Conservation (phyloP, 257 asterid genomes). For the Catharanthus roseus region DNA sequence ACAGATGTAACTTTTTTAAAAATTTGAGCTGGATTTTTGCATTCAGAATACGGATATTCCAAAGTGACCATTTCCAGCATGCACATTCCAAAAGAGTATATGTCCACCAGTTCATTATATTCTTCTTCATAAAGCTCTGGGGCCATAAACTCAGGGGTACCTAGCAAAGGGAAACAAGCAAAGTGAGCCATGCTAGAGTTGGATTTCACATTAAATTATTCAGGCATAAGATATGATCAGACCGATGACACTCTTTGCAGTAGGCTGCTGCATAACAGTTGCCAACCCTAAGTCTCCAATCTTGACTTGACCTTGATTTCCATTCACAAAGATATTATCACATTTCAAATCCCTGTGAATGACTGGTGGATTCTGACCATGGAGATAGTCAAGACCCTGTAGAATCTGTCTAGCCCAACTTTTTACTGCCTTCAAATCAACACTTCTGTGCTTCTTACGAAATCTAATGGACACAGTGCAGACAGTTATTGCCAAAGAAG, state of each 20-base stretch:
- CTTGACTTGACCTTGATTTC: slow-evolving; percentile 74
- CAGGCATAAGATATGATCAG: slow-evolving; percentile 9
- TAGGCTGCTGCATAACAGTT: slow-evolving; percentile 66
- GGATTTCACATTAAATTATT: background rate
- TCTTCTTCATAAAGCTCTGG: slow-evolving; percentile 85
- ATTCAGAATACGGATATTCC: slow-evolving; percentile 74
- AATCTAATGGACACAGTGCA: slow-evolving; percentile 33
- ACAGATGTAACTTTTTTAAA: slow-evolving; percentile 61
- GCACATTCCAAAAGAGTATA: slow-evolving; percentile 82
- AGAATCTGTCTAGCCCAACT: slow-evolving; percentile 79
- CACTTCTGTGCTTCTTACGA: slow-evolving; percentile 56
- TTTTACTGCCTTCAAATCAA: slow-evolving; percentile 72
- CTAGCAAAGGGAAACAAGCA: slow-evolving; percentile 15
- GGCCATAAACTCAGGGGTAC: slow-evolving; percentile 71
- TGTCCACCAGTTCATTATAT: slow-evolving; percentile 68
- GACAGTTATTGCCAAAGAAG: background rate
- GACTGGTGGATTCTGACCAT: slow-evolving; percentile 68
- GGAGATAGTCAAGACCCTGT: slow-evolving; percentile 65
- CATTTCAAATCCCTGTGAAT: slow-evolving; percentile 83
- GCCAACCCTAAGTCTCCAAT: slow-evolving; percentile 90
- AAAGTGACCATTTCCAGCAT: slow-evolving; percentile 65
- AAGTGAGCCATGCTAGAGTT: slow-evolving; percentile 6
- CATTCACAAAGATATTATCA: slow-evolving; percentile 77
- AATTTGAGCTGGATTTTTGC: slow-evolving; percentile 77
- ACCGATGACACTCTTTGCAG: slow-evolving; percentile 80